A percentile compares a stretch with the other conserved stretches of the same genome.
Evolutionary conservation across 257 asterid genomes (phyloP).

Genomic region (Henckelia pumila): DNA sequence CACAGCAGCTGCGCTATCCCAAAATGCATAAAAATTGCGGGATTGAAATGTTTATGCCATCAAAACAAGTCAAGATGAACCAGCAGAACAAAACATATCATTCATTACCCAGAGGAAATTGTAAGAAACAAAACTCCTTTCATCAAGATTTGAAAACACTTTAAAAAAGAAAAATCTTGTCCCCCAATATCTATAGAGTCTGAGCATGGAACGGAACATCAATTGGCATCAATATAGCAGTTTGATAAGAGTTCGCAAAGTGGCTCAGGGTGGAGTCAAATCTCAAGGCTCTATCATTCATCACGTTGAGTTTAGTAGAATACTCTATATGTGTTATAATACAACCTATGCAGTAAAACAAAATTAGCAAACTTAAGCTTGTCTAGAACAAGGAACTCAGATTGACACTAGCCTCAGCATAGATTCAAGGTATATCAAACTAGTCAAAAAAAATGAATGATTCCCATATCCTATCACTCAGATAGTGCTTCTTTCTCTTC

Average conservation of each 20-base stretch:
- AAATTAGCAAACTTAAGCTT: too few relatives aligned
- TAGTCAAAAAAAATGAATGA: slow-evolving; percentile 13
- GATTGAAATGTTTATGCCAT: slow-evolving; percentile 26
- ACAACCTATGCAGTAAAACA: too few relatives aligned
- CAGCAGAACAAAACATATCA: neutral
- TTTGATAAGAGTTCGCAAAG: neutral
- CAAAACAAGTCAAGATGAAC: slow-evolving; percentile 10
- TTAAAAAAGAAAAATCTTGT: neutral
- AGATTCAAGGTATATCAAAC: slow-evolving; percentile 1
- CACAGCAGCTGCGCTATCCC: slow-evolving; percentile 72
- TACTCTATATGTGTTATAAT: neutral
- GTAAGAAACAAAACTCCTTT: neutral
- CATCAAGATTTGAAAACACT: neutral
- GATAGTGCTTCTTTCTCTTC: neutral
- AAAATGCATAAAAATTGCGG: slow-evolving; percentile 27
- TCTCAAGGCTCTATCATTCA: neutral
- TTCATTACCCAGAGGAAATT: neutral
- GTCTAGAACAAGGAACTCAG: neutral
- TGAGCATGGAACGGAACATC: neutral
- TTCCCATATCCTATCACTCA: neutral
- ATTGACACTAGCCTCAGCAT: neutral
- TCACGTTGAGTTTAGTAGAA: neutral
- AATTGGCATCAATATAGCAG: neutral
- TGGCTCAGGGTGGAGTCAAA: neutral
- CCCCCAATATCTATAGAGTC: neutral